Evolutionary conservation across 495 filamentous ascomycete species (phyloP).

Genomic region (Letharia columbiana): DNA sequence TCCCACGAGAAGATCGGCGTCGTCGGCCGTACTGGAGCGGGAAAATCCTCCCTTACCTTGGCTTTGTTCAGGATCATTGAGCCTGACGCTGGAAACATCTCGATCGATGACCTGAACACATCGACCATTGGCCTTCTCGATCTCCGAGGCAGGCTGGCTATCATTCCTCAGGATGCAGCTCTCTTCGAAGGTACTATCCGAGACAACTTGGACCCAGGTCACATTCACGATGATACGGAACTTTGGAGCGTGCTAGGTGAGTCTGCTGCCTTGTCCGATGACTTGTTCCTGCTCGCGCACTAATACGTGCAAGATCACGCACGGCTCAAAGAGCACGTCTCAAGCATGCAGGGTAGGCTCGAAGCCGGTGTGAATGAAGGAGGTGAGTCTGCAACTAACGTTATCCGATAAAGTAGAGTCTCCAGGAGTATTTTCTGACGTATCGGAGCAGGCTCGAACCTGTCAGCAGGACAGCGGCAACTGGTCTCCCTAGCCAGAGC

Average conservation of each 20-base stretch:
- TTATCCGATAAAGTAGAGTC: neutral
- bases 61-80: conserved; percentile 96
- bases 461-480: conserved; percentile 66
- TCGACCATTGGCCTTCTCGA: conserved; percentile 85
- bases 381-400: conserved; percentile 47
- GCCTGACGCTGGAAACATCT: conserved; percentile 66
- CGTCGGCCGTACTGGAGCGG: conserved; percentile 90
- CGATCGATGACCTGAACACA: conserved; percentile 81
- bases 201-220: conserved; percentile 92
- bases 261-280: conserved; percentile 28
- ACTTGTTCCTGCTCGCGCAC: neutral
- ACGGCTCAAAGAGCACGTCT: conserved; percentile 81
- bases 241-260: conserved; percentile 92
- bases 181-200: conserved; percentile 93
- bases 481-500: conserved; percentile 88
- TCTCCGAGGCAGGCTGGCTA: conserved; percentile 81
- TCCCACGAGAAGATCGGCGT: conserved; percentile 97
- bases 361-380: conserved; percentile 91
- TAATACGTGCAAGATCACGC: conserved; percentile 65
- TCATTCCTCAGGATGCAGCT: conserved; percentile 97
- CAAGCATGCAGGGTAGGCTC: conserved; percentile 78
- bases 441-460: conserved; percentile 44
- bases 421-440: neutral
- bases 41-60: conserved; percentile 91
- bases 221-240: conserved; percentile 94